Evolutionary conservation across 768 basidiomycete genomes (phyloP).

Genomic region (Cystofilobasidium macerans): DNA sequence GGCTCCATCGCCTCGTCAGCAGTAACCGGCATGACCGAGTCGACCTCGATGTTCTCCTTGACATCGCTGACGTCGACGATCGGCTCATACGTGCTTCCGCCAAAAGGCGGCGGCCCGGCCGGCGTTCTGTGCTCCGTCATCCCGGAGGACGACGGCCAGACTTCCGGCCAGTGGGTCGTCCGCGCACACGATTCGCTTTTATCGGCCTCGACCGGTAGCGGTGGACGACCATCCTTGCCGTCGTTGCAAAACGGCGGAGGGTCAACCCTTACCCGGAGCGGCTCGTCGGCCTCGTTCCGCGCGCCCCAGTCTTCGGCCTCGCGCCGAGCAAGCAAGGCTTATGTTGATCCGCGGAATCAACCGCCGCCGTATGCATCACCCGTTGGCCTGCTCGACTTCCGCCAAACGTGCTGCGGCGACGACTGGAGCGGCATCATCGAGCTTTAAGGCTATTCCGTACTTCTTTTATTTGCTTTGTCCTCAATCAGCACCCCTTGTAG

Average conservation of each 20-base stretch:
- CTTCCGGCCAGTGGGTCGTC: slow-evolving; percentile 14
- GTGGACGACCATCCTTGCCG: neutral
- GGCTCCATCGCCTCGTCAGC: neutral
- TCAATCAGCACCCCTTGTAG: too few species aligned
- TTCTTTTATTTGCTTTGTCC: too few species aligned
- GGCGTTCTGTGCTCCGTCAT: slow-evolving; percentile 18
- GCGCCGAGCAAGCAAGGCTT: neutral
- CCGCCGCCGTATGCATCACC: slow-evolving; percentile 8
- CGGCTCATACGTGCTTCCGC: slow-evolving; percentile 20
- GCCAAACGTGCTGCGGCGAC: slow-evolving; percentile 10
- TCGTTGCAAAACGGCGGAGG: neutral
- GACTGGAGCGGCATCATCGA: slow-evolving; percentile 7
- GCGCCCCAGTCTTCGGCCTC: neutral
- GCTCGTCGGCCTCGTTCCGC: neutral
- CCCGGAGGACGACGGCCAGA: slow-evolving; percentile 7
- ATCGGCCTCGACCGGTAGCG: neutral
- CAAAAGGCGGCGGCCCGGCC: slow-evolving; percentile 9
- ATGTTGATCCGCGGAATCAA: slow-evolving; percentile 10
- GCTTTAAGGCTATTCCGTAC: too few species aligned
- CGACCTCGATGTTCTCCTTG: slow-evolving; percentile 23
- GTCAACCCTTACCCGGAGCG: neutral
- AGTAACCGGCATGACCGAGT: neutral
- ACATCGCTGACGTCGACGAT: slow-evolving; percentile 19
- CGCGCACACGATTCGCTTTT: slow-evolving; percentile 2
- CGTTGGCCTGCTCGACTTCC: slow-evolving; percentile 3